Base-by-base conservation (phyloP, 768 basidiomycete genomes). In the Mrakia frigida region DNA sequence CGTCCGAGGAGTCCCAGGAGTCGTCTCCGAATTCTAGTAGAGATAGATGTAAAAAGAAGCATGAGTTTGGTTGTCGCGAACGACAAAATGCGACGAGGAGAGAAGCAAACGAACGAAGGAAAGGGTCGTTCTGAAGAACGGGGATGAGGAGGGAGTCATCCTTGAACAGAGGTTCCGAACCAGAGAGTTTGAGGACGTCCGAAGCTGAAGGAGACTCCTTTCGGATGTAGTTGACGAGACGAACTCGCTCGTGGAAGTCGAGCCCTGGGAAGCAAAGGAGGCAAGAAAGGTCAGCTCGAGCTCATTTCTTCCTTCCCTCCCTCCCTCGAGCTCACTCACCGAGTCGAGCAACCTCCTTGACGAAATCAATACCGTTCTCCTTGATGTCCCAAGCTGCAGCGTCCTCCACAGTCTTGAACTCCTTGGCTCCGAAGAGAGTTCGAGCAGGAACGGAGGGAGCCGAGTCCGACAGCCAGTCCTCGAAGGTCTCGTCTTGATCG, bases 191-290 rank as follows among this genome's bases (percentile, higher is more conserved):
- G n/a, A 81, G 79, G 21, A 88, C 84, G 59, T 86, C 85, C 11
- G 82, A 78, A 28, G 35, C 7, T 89, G 82, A 13, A 86, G 82
- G 68, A 86, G 84, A 83, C 87, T 88, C 87, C 83, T 88, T 90
- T 75, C 94, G 86, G 81, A 96, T 93, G 83, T 87, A 92, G 82
- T 97, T 97, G 84, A 97, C 89, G 70, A 97, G 84, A 68, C 92
- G 88, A 79, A 93, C 90, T 28, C 91, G 87, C 74, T 88, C 87
- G 83, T 93, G 90, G 78, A 90, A 88, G 82, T 96, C 94, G 53
- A 95, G 85, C 0, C 85, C 92, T 93, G 46, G 46, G 78, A 39
- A 46, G 13, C 14, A 23, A n/a, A n/a, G 16, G 25, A 46, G 39
- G 52, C 41, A 69, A 41, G n/a, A 39, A 33, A 43, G 60, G n/a